phyloP scores from a whole-genome alignment of 1,139 yeast species.

The Yamadazyma sp. region DNA sequence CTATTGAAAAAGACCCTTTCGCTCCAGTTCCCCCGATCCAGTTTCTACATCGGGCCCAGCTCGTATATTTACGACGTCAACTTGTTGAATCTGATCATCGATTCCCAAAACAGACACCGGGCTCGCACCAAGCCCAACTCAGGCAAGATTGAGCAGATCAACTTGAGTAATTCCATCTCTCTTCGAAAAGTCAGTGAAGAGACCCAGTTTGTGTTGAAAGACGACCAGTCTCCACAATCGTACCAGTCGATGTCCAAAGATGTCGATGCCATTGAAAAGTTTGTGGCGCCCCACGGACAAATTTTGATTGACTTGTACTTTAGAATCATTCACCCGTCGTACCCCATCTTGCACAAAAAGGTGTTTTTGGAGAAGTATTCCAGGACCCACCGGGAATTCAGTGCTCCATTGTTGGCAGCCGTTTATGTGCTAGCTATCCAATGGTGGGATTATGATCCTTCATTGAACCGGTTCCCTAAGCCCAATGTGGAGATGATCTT shows the following conservation, averaged over 20 bases:
- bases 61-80: slow-evolving; percentile 62
- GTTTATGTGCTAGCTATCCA: slow-evolving; percentile 74
- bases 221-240: slow-evolving; percentile 67
- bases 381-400: slow-evolving; percentile 72
- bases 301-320: slow-evolving; percentile 69
- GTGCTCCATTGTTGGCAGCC: slow-evolving; percentile 75
- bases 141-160: slow-evolving; percentile 61
- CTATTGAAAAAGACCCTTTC: slow-evolving; percentile 43
- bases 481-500: slow-evolving; percentile 57
- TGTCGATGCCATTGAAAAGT: slow-evolving; percentile 68
- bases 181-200: slow-evolving; percentile 66
- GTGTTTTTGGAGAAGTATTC: slow-evolving; percentile 76
- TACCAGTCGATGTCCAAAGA: slow-evolving; percentile 64
- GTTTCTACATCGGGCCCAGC: slow-evolving; percentile 75
- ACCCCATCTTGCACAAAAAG: slow-evolving; percentile 74
- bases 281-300: slow-evolving; percentile 78
- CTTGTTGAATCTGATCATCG: slow-evolving; percentile 52
- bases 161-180: slow-evolving; percentile 55
- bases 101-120: slow-evolving; percentile 33
- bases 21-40: slow-evolving; percentile 71
- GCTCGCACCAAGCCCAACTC: slow-evolving; percentile 7
- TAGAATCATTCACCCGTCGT: slow-evolving; percentile 73
- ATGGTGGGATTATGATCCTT: slow-evolving; percentile 85
- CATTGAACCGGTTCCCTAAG: slow-evolving; percentile 59
- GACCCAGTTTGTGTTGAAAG: slow-evolving; percentile 66